Conservation (phyloP, 106 monocot species). For the Ottelia alismoides region DNA sequence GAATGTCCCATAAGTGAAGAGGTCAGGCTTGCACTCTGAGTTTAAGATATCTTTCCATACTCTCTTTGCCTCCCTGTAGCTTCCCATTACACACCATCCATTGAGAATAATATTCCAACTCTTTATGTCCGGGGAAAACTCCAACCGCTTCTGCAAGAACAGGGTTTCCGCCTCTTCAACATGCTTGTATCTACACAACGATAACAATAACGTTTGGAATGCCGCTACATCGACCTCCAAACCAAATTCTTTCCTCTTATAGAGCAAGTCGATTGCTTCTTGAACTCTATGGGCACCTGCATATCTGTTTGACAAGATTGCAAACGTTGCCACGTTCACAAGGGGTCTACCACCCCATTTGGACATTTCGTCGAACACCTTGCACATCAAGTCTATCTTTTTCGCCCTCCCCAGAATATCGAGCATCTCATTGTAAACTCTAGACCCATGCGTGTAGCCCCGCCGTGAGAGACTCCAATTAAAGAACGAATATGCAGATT, state of each 20-base stretch:
- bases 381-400: constrained; percentile 42
- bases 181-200: constrained; percentile 78
- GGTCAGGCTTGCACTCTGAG: constrained; percentile 57
- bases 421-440: constrained; percentile 63
- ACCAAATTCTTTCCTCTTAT: constrained; percentile 67
- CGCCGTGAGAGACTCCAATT: constrained; percentile 38
- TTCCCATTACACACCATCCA: constrained; percentile 87
- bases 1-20: constrained; percentile 69
- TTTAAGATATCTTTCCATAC: constrained; percentile 82
- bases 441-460: constrained; percentile 38
- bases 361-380: constrained; percentile 58
- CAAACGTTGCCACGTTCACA: constrained; percentile 42
- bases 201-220: constrained; percentile 60
- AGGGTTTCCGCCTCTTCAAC: constrained; percentile 86
- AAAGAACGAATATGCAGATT: constrained; percentile 49
- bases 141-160: constrained; percentile 46
- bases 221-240: constrained; percentile 34
- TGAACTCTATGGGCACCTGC: constrained; percentile 47
- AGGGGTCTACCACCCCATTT: constrained; percentile 1
- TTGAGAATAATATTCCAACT: constrained; percentile 82
- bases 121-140: constrained; percentile 65
- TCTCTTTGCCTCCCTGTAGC: constrained; percentile 51
- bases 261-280: constrained; percentile 54
- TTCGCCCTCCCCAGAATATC: constrained; percentile 81
- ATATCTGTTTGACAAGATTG: constrained; percentile 56